Evolutionary conservation across 768 basidiomycete genomes (phyloP), one percentile per base, ranked within the genome.

Genomic region (Obba rivulosa): DNA sequence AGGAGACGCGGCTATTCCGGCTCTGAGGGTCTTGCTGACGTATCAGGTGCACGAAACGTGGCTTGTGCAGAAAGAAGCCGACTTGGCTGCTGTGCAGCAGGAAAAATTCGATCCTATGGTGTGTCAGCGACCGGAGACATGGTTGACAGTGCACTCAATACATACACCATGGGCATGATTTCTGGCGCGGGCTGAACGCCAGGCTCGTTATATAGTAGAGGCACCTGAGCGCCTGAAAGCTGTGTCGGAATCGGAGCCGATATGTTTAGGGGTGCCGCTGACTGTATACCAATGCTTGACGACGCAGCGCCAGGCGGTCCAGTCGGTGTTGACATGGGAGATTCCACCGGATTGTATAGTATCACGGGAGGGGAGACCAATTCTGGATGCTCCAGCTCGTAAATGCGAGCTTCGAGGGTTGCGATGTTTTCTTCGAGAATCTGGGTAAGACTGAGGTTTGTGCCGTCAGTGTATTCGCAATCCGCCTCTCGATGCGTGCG

Each of bases 391-490:
- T 65, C 64, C 16, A 64, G 52, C 46, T 62, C 61, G 20, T 52
- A 45, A 7, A 86, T 64, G 28, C 83, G 75, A 34, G 79, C 74
- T 60, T 76, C 74, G 31, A 86, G 66, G 28, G 74, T 69, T 5
- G 74, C 69, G 22, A 85, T 70, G 2, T 78, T 76, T 40, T 85
- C 83, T 59, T 84, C 81, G 24, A 86, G 64, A 7, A 72, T 70
- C 56, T 81, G 72, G 1, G 81, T 85, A 45, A 80, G 70, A 31
- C 83, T 79, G 47, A 79, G 74, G 41, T 73, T 74, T 35, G 75
- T 76, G 3, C 81, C 80, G 56, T 85, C 84, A 8, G 80, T 72
- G 62, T 85, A 87, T 66, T 87, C 83, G 61, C 85, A 87, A 42
- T 63, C 62, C 8, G 39, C 24, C 21, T 80, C 80, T 45, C 83